phyloP scores from a whole-genome alignment of 164 flowering plant genomes.

The Annona squamosa region DNA sequence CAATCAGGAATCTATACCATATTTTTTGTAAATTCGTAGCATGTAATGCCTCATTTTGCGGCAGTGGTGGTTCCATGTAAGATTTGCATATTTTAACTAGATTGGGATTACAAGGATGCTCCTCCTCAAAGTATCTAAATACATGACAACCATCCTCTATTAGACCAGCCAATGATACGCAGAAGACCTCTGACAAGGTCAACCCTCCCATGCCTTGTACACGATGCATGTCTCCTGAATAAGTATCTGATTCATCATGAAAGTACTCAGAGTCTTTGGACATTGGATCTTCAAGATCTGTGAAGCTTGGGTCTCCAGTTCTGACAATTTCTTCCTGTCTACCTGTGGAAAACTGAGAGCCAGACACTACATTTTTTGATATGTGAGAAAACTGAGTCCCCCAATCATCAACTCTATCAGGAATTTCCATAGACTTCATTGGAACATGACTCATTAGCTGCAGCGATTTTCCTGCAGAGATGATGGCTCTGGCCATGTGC shows the following conservation, averaged over 20 bases:
- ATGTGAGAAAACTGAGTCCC: conserved; percentile 18
- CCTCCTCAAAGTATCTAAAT: conserved; percentile 39
- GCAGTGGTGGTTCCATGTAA: conserved; percentile 14
- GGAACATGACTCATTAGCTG: conserved; percentile 72
- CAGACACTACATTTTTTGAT: neutral
- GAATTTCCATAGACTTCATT: conserved; percentile 5
- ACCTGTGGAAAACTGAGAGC: neutral
- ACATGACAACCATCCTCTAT: conserved; percentile 71
- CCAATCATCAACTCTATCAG: conserved; percentile 15
- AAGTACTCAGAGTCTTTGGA: neutral
- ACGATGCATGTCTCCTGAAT: conserved; percentile 8
- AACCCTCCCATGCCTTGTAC: conserved; percentile 36
- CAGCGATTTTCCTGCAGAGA: conserved; percentile 96
- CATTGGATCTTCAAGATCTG: conserved; percentile 2
- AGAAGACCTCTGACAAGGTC: conserved; percentile 76
- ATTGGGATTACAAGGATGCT: conserved; percentile 11
- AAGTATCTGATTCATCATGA: conserved; percentile 1
- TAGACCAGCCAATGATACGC: conserved; percentile 69
- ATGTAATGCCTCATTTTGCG: conserved; percentile 17
- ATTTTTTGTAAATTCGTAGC: conserved; percentile 16
- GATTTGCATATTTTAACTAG: conserved; percentile 17
- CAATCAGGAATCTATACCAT: conserved; percentile 54
- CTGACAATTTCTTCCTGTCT: neutral
- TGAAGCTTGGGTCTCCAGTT: neutral
- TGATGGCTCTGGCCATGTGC: conserved; percentile 63